phyloP scores from a whole-genome alignment of 106 monocot species.

The Allium sativum region DNA sequence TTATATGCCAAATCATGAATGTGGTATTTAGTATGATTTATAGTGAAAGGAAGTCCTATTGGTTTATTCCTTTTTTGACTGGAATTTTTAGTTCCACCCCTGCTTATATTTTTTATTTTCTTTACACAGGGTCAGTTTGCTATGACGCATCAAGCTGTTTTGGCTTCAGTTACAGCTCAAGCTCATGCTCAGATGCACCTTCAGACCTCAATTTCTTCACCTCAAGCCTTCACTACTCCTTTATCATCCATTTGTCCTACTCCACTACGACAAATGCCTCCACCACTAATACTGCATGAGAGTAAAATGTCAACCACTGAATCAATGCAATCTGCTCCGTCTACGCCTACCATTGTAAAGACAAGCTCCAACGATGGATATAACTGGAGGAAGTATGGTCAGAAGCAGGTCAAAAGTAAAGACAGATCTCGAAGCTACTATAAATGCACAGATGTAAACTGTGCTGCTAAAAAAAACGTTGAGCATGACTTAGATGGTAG shows the following conservation, averaged over 20 bases:
- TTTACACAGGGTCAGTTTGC: slow-evolving; percentile 15
- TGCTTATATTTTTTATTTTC: too few species aligned
- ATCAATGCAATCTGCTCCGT: slow-evolving; percentile 8
- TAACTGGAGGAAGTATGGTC: slow-evolving; percentile 27
- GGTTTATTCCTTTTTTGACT: too few species aligned
- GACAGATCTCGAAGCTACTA: slow-evolving; percentile 27
- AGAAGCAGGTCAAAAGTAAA: slow-evolving; percentile 24
- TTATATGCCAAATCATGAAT: too few species aligned
- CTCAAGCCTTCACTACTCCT: slow-evolving; percentile 1
- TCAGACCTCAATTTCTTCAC: slow-evolving; percentile 10
- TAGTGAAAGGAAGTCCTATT: too few species aligned
- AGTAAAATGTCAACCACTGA: background rate
- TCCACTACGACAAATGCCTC: slow-evolving; percentile 6
- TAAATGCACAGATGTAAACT: slow-evolving; percentile 18
- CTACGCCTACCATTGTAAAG: slow-evolving; percentile 8
- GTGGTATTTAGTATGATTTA: too few species aligned
- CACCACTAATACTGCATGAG: background rate
- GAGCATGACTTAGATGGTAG: slow-evolving; percentile 17
- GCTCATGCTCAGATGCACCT: slow-evolving; percentile 14
- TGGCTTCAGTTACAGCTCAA: slow-evolving; percentile 28
- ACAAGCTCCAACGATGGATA: slow-evolving; percentile 15
- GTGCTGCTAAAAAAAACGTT: slow-evolving; percentile 22
- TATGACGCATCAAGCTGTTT: slow-evolving; percentile 26
- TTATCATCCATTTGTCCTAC: slow-evolving; percentile 1
- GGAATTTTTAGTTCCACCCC: too few species aligned